These are phyloP conservation scores for Cornus suecica DNA, from an alignment of 148 eudicot species.

Conservation along the genomic window DNA sequence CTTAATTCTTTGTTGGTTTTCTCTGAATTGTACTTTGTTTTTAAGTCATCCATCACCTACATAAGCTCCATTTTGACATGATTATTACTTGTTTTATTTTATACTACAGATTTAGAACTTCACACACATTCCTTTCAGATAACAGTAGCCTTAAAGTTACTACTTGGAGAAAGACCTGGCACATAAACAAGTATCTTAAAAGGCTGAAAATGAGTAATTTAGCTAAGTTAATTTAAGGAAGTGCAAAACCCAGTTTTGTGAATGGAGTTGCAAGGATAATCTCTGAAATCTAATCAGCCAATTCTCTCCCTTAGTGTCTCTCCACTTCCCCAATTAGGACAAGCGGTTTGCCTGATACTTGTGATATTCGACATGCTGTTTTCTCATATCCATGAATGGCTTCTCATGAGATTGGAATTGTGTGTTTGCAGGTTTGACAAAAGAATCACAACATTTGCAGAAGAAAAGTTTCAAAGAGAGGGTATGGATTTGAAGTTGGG, in stretches of 20 bases:
- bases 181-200: background rate
- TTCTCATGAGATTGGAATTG: constrained; percentile 3
- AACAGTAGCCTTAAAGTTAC: background rate
- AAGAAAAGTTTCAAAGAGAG: constrained; percentile 41
- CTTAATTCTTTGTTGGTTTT: background rate
- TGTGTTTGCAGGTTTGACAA: constrained; percentile 46
- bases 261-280: background rate
- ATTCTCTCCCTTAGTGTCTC: background rate
- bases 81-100: background rate
- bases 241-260: background rate
- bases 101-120: background rate
- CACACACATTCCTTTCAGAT: background rate
- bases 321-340: too few species aligned
- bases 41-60: background rate
- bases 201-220: background rate
- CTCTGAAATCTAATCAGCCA: background rate
- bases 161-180: background rate
- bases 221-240: background rate
- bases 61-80: background rate
- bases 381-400: background rate
- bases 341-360: too few species aligned
- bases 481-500: constrained; percentile 48
- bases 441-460: constrained; percentile 48
- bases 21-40: background rate
- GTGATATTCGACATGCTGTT: background rate